Conservation (phyloP, 2,329 filamentous ascomycete genomes). For the Trichoderma lentiforme region DNA sequence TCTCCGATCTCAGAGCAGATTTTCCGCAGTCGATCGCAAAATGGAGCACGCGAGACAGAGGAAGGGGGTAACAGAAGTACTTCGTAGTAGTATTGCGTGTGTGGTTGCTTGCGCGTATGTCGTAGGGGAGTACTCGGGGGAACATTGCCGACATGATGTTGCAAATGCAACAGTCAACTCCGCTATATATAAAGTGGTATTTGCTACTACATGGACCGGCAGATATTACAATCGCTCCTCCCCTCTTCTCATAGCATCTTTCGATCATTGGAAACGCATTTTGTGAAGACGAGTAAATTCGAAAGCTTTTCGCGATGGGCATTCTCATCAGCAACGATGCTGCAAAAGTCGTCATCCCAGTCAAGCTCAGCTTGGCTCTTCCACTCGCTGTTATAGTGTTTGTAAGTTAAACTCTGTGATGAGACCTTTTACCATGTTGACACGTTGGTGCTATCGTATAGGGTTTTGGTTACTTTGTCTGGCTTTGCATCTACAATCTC, state of each 20-base stretch:
- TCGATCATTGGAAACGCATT: neutral
- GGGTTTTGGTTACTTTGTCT: conserved; percentile 14
- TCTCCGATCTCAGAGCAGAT: neutral
- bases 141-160: neutral
- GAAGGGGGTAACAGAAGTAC: neutral
- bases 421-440: too few species aligned
- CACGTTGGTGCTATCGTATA: neutral
- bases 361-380: neutral
- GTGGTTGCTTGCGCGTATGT: neutral
- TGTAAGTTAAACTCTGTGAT: neutral
- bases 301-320: neutral
- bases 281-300: neutral
- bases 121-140: neutral
- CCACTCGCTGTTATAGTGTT: neutral
- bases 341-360: neutral
- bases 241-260: neutral
- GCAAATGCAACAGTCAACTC: neutral
- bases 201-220: neutral
- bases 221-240: neutral
- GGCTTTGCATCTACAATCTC: conserved; percentile 8
- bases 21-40: neutral
- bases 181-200: neutral
- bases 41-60: neutral
- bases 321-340: neutral
- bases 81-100: neutral